Base-by-base conservation (phyloP, 1,139 yeast species). In the Nadsonia commutata region DNA sequence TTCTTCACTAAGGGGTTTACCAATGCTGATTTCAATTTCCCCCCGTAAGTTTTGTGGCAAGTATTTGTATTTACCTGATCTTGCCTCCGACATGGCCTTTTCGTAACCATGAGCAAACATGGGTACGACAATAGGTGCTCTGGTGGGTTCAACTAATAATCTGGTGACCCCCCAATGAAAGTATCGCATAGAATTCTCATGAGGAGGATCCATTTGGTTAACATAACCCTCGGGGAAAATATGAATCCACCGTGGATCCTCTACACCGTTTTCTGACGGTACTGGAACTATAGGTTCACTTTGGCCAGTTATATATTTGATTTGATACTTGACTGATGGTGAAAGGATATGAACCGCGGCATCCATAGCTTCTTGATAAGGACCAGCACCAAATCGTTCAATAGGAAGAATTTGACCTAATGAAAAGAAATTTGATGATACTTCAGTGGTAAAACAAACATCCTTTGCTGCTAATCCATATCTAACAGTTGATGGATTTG, bases 391-490 rank as follows among this genome's bases (percentile, higher is more conserved):
- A 58, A 86, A 88, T 49, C 98, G 66, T 53, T 76, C 77, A 1
- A 95, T 84, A 0, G 94, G 76, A 49, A 90, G 66, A 17, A 86
- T 81, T 61, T 88, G 88, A 2, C 98, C 98, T 47, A 85, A 64
- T 36, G 86, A 78, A 65, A 90, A 90, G 56, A 85, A 88, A 43
- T 51, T 51, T 4, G 33, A 13, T 9, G 33, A 6, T 27, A 11
- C n/a, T 27, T 27, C 13, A 7, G 33, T 27, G 21, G 78, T 74
- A 59, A 90, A 90, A 57, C 97, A 88, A 33, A 90, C 76, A 57
- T 90, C 88, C 46, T 81, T 78, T 7, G 98, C 97, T 0, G 95
- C 98, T 49, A 90, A 68, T 4, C 95, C 88, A 97, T 97, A 90
- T 54, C 98, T 68, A 45, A 86, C 74, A 45, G 76, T 72, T 49